phyloP scores from a whole-genome alignment of 1,284 basidiomycete species.

The Mycosarcoma mackinlayi region DNA sequence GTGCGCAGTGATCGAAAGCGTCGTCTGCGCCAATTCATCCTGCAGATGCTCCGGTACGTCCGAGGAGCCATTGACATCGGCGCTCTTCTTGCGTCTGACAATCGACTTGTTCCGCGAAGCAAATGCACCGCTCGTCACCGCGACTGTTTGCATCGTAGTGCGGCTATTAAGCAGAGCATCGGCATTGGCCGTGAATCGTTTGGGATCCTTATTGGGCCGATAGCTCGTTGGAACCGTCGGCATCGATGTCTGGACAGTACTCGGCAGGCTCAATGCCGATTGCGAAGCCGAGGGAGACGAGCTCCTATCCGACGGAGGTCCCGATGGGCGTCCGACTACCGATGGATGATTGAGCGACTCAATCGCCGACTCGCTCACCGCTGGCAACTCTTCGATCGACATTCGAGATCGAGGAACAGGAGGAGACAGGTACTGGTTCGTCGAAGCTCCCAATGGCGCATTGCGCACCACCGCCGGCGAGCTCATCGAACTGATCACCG shows the following conservation, averaged over 20 bases:
- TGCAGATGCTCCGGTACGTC: conserved; percentile 55
- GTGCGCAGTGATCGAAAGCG: conserved; percentile 60
- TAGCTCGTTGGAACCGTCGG: conserved; percentile 53
- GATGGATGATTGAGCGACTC: conserved; percentile 25
- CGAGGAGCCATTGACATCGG: conserved; percentile 29
- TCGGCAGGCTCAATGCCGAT: conserved; percentile 40
- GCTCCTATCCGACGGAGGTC: conserved; percentile 25
- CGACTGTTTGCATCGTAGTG: conserved; percentile 64
- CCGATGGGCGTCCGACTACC: conserved; percentile 16
- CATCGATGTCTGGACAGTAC: conserved; percentile 47
- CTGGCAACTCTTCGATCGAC: conserved; percentile 24
- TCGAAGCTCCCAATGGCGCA: conserved; percentile 62
- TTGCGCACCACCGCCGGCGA: conserved; percentile 56
- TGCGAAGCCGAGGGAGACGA: conserved; percentile 50
- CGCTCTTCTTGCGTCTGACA: conserved; percentile 40
- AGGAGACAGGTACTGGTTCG: conserved; percentile 56
- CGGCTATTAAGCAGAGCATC: conserved; percentile 60
- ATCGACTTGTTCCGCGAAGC: conserved; percentile 27
- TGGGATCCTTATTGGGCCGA: conserved; percentile 55
- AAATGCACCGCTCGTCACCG: conserved; percentile 58
- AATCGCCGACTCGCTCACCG: conserved; percentile 23
- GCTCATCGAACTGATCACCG: conserved; percentile 46
- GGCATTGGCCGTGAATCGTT: conserved; percentile 43
- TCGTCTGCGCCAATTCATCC: conserved; percentile 55
- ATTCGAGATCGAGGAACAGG: conserved; percentile 46